These are phyloP conservation scores for Dujonia santamariae DNA, from an alignment of 1,139 yeast genomes.

Conservation along the genomic window DNA sequence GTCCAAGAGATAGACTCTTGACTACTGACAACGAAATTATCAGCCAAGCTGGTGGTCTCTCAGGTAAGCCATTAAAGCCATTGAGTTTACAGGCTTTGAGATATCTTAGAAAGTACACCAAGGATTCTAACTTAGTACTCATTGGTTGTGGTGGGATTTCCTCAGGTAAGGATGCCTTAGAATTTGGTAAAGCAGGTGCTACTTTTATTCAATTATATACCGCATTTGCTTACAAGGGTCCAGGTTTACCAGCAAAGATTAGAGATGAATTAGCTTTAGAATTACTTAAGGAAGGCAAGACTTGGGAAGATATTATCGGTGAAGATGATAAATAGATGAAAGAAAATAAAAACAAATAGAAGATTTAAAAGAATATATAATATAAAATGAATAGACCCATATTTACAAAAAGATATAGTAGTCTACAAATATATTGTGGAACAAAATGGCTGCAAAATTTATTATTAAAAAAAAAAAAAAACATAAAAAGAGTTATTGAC, in stretches of 20 bases:
- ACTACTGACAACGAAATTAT: conserved; percentile 43
- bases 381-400: background rate
- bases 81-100: conserved; percentile 68
- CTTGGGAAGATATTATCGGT: conserved; percentile 79
- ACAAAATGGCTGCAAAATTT: too few relatives aligned
- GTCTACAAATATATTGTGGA: too few relatives aligned
- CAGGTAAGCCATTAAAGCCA: conserved; percentile 91
- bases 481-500: too few relatives aligned
- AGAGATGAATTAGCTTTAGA: conserved; percentile 71
- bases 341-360: conserved; percentile 7
- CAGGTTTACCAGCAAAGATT: conserved; percentile 77
- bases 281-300: conserved; percentile 69
- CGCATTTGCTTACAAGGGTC: conserved; percentile 89
- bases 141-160: conserved; percentile 96
- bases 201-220: conserved; percentile 83
- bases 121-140: conserved; percentile 66
- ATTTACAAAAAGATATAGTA: too few relatives aligned
- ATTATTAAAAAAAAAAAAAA: too few relatives aligned
- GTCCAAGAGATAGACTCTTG: conserved; percentile 55
- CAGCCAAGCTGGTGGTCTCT: conserved; percentile 78
- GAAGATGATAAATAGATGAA: conserved; percentile 40
- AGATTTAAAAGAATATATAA: background rate
- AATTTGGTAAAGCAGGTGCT: conserved; percentile 93
- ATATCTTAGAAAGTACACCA: conserved; percentile 69
- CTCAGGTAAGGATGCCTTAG: conserved; percentile 81